phyloP scores from a whole-genome alignment of 1,284 basidiomycete species.

The Mycosarcoma maydis region DNA sequence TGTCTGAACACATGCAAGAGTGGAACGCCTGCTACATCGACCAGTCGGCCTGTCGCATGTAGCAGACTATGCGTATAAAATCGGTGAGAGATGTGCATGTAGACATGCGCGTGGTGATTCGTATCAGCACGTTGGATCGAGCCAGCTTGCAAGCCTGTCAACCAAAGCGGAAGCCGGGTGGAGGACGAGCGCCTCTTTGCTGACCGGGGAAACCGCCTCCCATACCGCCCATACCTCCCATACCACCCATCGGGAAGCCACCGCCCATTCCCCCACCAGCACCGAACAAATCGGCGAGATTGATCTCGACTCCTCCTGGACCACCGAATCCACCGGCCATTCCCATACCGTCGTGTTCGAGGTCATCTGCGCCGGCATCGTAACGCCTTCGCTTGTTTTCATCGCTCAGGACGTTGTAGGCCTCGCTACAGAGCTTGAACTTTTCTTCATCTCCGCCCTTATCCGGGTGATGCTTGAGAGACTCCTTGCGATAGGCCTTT shows the following conservation, averaged over 20 bases:
- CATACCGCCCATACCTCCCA: slow-evolving; percentile 25
- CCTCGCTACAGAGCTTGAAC: slow-evolving; percentile 66
- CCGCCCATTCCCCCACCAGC: slow-evolving; percentile 52
- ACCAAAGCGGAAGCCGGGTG: slow-evolving; percentile 49
- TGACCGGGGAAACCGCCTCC: slow-evolving; percentile 21
- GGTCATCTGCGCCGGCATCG: slow-evolving; percentile 63
- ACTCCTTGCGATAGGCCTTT: slow-evolving; percentile 68
- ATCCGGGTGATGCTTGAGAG: slow-evolving; percentile 66
- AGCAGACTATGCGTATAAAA: too few species aligned
- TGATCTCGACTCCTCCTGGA: slow-evolving; percentile 54
- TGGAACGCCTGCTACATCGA: too few species aligned
- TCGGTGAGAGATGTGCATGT: too few species aligned
- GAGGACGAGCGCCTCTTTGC: slow-evolving; percentile 34
- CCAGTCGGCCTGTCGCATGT: too few species aligned
- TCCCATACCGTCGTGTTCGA: slow-evolving; percentile 54
- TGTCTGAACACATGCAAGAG: too few species aligned
- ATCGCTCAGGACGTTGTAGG: slow-evolving; percentile 61
- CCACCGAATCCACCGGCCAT: slow-evolving; percentile 47
- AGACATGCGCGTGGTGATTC: too few species aligned
- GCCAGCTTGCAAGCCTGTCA: too few species aligned
- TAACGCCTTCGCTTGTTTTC: slow-evolving; percentile 60
- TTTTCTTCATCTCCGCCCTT: slow-evolving; percentile 67
- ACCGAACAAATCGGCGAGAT: slow-evolving; percentile 63
- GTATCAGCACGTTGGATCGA: too few species aligned
- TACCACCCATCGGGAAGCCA: slow-evolving; percentile 35